Evolutionary conservation across 2,329 filamentous ascomycete species (phyloP).

Genomic region (Exophiala xenobiotica): DNA sequence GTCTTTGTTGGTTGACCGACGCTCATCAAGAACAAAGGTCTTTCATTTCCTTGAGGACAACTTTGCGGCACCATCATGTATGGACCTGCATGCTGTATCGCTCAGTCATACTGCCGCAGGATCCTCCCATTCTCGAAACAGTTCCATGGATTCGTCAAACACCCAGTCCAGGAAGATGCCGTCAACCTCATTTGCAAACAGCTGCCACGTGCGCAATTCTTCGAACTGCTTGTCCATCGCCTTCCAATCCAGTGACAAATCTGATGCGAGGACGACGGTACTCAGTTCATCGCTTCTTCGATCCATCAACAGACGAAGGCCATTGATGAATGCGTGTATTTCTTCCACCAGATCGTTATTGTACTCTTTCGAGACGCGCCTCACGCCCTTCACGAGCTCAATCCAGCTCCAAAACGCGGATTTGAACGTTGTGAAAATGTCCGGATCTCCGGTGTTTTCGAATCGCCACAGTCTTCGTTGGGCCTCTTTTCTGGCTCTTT

Average conservation of each 20-base stretch:
- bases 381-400: not conserved
- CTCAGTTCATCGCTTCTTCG: not conserved
- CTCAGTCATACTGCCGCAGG: not conserved
- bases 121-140: not conserved
- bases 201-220: not conserved
- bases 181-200: not conserved
- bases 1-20: too few relatives aligned
- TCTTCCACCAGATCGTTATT: not conserved
- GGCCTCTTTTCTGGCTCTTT: not conserved
- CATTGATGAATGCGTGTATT: not conserved
- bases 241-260: not conserved
- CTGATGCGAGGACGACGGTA: not conserved
- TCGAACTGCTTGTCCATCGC: not conserved
- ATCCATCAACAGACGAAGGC: not conserved
- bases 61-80: too few relatives aligned
- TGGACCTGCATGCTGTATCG: too few relatives aligned
- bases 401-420: not conserved
- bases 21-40: too few relatives aligned
- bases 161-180: not conserved
- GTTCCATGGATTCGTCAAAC: not conserved
- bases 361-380: not conserved
- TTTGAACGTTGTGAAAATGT: not conserved
- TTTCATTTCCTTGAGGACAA: too few relatives aligned
- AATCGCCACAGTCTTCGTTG: not conserved
- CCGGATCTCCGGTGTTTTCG: not conserved